Base-by-base conservation (phyloP, 257 asterid species). In the Solanum ahanhuiri region DNA sequence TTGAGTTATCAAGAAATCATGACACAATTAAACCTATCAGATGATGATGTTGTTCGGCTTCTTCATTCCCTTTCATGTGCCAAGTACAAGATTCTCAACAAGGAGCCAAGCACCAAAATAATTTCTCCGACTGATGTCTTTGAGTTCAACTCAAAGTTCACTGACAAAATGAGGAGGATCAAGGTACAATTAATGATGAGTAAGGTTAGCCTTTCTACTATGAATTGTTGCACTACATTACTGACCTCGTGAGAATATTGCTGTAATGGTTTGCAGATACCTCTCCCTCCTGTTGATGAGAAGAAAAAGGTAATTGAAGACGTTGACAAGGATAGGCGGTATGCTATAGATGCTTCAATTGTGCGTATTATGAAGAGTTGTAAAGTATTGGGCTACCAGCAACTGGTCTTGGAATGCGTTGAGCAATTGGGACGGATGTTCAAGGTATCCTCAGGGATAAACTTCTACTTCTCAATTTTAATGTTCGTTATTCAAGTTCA, bases 11-110 rank as follows among this genome's bases (percentile, higher is more conserved):
- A 93, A 82, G 98, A 97, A 87, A 96, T 96, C 87, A 91, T 94
- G 98, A 73, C 92, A 25, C 99, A 97, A 88, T 88, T 97, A 88
- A 96, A 96, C 90, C 90, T 97, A 57, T 89, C 95, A 2, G 99
- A 97, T 88, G 99, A 97, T 73, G 99, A 96, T 88, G 97, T 97
- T 87, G 93, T 96, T 83, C 91, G 99, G 89, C 89, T 94, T 91
- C 96, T 97, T 77, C 99, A 97, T 89, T 96, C 99, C 9, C 98
- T 97, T 86, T 94, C 99, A n/a, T 97, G 99, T 89, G 99, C 99
- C 14, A 97, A 92, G 91, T 93, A 97, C 85, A 97, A 93, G 91
- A 97, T 96, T 88, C 94, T 97, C 88, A 90, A 28, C 86, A 97
- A 97, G 93, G 99, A 97, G 91, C 99, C 99, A 10, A 94, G 86